Evolutionary conservation across 73 alveolate genomes (phyloP), one percentile per base, ranked within the genome.

Genomic region (Urostyla sp.): DNA sequence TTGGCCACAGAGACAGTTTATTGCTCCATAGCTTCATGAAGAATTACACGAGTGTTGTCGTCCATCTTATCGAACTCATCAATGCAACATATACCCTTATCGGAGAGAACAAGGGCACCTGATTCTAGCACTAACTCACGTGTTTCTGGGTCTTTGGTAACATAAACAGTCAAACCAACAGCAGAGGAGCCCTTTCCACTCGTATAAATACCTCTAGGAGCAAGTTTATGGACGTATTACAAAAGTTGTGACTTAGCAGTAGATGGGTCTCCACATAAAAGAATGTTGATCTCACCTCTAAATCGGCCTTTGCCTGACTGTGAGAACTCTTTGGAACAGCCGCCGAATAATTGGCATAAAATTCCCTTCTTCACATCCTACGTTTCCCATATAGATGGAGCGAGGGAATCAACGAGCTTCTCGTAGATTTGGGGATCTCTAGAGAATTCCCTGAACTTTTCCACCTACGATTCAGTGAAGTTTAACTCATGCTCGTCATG

Each of bases 1-100:
- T 98, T 98, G 63, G 99, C 99, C 4, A 94, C 92, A 7, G 99
- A 93, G 5, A 94, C 91, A 24, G 99, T 94, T 88, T 94, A 94
- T 84, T 97, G 95, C 84, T 94, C 99, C 99, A 94, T 95, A 54
- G 98, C 98, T 85, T 84, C 99, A 78, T 96, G 99, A 38, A 96
- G 90, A 50, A 96, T 96, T 24, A 94, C 99, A 72, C 98, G 89
- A 23, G 99, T 96, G 52, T 89, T 90, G 59, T 98, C 99, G 81
- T 97, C 99, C 99, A 98, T 98, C 93, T 98, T 98, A 89, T 98
- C 99, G 88, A 92, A 96, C 93, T 98, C 99, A 85, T 98, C 99
- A 75, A 98, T 98, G 87, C 99, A 98, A 80, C 99, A 98, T 37
- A 98, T 92, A 49, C 99, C 99, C 52, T 97, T 83, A 82, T 98